phyloP scores from a whole-genome alignment of 805 yeast species.

The Torulaspora microellipsoides region DNA sequence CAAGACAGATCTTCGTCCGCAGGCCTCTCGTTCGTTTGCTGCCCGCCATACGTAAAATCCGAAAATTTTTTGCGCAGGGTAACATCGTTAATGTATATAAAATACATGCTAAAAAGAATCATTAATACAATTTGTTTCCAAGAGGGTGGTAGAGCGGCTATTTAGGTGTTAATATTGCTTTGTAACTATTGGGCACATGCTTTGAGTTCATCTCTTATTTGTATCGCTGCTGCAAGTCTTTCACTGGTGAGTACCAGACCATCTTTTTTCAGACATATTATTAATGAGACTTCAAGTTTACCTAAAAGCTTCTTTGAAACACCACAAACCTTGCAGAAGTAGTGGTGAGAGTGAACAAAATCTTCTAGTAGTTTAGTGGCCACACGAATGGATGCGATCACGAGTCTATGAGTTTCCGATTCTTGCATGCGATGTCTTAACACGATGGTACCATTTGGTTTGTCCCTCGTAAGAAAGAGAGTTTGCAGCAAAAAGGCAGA shows the following conservation, averaged over 20 bases:
- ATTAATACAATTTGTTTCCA: no score
- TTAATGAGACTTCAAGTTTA: constrained; percentile 25
- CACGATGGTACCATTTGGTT: constrained; percentile 6
- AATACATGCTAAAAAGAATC: no score
- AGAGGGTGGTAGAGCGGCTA: no score
- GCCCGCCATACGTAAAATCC: not conserved
- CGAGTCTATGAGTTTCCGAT: constrained; percentile 40
- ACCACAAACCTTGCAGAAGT: constrained; percentile 47
- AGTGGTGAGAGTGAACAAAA: constrained; percentile 40
- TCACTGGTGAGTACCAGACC: constrained; percentile 19
- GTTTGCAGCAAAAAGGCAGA: constrained; percentile 25
- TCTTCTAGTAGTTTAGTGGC: constrained; percentile 49
- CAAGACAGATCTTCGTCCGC: no score
- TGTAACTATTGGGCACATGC: not conserved
- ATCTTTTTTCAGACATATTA: constrained; percentile 19
- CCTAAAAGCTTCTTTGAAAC: constrained; percentile 33
- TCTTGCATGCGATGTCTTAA: constrained; percentile 33
- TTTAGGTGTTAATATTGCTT: no score
- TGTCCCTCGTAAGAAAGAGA: constrained; percentile 16
- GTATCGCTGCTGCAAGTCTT: constrained; percentile 14
- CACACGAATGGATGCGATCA: constrained; percentile 42
- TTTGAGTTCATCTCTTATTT: constrained; percentile 15
- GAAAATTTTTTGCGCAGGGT: no score
- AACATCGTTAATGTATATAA: no score
- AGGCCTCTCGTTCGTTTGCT: not conserved